Base-by-base conservation (phyloP, 1,284 basidiomycete genomes). In the Boletellus deceptivus region DNA sequence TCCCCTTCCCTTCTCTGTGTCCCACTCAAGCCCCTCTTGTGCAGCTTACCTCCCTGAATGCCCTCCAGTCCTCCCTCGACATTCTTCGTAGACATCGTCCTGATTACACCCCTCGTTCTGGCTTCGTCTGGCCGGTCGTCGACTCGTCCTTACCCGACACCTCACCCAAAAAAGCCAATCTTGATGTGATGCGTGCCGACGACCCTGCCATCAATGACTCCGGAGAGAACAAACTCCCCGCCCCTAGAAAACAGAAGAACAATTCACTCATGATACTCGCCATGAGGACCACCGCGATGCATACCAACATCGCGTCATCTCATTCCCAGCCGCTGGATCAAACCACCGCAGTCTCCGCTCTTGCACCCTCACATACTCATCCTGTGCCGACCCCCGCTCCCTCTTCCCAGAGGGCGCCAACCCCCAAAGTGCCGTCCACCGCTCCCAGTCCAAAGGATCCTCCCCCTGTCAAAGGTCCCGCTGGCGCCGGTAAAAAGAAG, bases 71-170 rank as follows among this genome's bases (percentile, higher is more conserved):
- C 3, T 89, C 88, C 4, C 72, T 91, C 42, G 83, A 88, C 59
- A 78, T 77, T 45, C 71, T 91, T 56, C 83, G 86, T 51, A 75
- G 75, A 54, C 78, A 87, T 60, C 75, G 84, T 55, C 88, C 88
- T 7, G 85, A 86, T 52, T 89, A 87, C 62, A 87, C 86, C 14
- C 88, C 88, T 48, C 78, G 88, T 39, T 85, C 85, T 36, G 88
- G 88, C 9, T 90, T 89, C 60, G 78, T 85, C 3, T 91, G 88
- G 88, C 88, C 88, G 37, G 82, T 91, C 54, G 72, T 77, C 50
- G 86, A 87, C 56, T 65, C 79, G 16, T 71, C 76, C 17, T 53
- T 70, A 0, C 57, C 74, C 10, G 73, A 78, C 39, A 75, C 77
- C 36, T 54, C 42, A 61, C 43, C 67, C 60, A 55, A 80, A 80